Conservation (phyloP, 805 yeast species). For the Ogataea trehaloabstinens region DNA sequence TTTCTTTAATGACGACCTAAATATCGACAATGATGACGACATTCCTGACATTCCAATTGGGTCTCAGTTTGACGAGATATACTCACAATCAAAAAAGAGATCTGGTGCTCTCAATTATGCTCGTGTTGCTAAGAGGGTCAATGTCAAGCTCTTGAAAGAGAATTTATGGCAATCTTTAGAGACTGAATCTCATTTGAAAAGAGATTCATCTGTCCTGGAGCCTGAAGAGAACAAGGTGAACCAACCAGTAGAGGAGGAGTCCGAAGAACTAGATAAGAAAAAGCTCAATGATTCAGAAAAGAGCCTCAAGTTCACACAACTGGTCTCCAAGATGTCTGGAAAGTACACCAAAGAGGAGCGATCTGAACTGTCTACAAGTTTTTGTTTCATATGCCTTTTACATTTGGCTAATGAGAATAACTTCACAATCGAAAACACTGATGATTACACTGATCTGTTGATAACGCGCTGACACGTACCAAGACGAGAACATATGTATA, state of each 20-base stretch:
- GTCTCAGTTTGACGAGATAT: slow-evolving; percentile 17
- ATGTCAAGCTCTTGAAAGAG: slow-evolving; percentile 44
- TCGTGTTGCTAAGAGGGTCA: slow-evolving; percentile 47
- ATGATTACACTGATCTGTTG: slow-evolving; percentile 36
- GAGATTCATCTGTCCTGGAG: slow-evolving; percentile 30
- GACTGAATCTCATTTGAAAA: slow-evolving; percentile 22
- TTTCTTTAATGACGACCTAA: slow-evolving; percentile 29
- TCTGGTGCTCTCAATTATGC: slow-evolving; percentile 38
- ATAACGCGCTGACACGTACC: slow-evolving; percentile 21
- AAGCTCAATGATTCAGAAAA: slow-evolving; percentile 5
- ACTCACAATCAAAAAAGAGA: slow-evolving; percentile 19
- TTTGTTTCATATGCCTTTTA: slow-evolving; percentile 47
- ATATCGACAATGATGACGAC: slow-evolving; percentile 38
- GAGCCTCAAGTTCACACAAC: slow-evolving; percentile 29
- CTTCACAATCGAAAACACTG: slow-evolving; percentile 35
- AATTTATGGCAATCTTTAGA: slow-evolving; percentile 44
- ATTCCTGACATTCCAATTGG: slow-evolving; percentile 23
- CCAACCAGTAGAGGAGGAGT: slow-evolving; percentile 3
- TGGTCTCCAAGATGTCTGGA: slow-evolving; percentile 35
- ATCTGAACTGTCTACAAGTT: slow-evolving; percentile 47
- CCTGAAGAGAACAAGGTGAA: slow-evolving; percentile 8
- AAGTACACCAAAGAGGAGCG: slow-evolving; percentile 39
- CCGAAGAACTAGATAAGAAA: slow-evolving; percentile 1
- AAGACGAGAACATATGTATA: slow-evolving; percentile 1
- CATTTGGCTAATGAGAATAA: slow-evolving; percentile 53